Evolutionary conservation across 1,284 basidiomycete species (phyloP), one percentile per base, ranked within the genome.

Genomic region (Retiboletus flavoniger): DNA sequence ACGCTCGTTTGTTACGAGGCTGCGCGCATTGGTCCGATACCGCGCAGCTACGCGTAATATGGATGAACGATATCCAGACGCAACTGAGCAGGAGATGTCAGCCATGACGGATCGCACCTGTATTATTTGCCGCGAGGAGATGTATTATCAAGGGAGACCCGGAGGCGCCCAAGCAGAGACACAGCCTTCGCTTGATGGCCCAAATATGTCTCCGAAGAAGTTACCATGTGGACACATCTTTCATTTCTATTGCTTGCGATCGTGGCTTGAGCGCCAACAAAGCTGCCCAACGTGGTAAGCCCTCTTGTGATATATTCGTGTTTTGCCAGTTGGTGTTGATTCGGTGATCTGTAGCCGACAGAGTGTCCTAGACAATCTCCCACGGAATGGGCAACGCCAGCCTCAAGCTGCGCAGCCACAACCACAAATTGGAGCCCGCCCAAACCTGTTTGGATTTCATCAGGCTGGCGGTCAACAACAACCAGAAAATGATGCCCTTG

Each of bases 81-180:
- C 95, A n/a, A 92, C 91, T 1, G 80, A 83, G 55, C 89, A 86
- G 54, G 96, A 99, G 70, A 77, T 99, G 71, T 74, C 79, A 28
- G 75, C 78, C 9, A 85, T 89, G 79, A 87, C 83, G 47, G 97
- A 99, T 73, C 83, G 83, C 54, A 98, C 95, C 3, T 99, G 97
- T 69, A 98, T 99, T 66, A 98, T 99, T 62, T 98, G 97, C 68
- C 83, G 97, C n/a, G 96, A 99, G 73, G 96, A 99, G 69, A 95
- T 99, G 93, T 72, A 82, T 35, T 69, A 78, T 17, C 73, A 74
- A 47, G 71, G 63, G 38, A 70, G 73, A 19, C 69, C 69, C 28
- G 55, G 61, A 50, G 69, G 72, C 44, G 64, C 60, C 39, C 72
- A 72, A 47, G 60, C 61, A 34, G 66, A 64, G 47, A 61, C 63